phyloP scores from a whole-genome alignment of 352 stramenopile species.

The Thalassiosira livingstoniorum region DNA sequence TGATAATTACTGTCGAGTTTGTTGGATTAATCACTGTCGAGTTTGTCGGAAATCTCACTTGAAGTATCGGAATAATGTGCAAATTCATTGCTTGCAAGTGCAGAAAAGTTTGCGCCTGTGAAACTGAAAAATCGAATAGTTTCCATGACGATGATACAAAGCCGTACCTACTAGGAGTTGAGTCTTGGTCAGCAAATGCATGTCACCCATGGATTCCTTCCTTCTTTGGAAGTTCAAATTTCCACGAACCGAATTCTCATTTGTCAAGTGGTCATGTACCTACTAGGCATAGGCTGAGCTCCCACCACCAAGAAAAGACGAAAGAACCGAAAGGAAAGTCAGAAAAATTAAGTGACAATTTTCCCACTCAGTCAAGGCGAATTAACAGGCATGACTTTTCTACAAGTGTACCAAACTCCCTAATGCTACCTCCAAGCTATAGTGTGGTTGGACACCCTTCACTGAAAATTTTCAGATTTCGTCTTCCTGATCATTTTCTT shows the following conservation, averaged over 20 bases:
- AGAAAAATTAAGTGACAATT: not conserved
- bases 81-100: slow-evolving; percentile 24
- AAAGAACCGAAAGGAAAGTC: not conserved
- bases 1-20: no score
- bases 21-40: no score
- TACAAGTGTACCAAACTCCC: slow-evolving; percentile 44
- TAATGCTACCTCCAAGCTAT: slow-evolving; percentile 40
- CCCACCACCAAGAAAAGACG: not conserved
- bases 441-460: slow-evolving; percentile 65
- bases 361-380: slow-evolving; percentile 25
- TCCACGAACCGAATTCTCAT: not conserved
- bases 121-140: not conserved
- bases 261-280: not conserved
- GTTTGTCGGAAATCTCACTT: no score
- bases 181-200: slow-evolving; percentile 19
- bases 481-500: slow-evolving; percentile 59
- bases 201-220: slow-evolving; percentile 27
- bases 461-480: slow-evolving; percentile 63
- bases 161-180: not conserved
- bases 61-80: no score
- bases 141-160: slow-evolving; percentile 8
- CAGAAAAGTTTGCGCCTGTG: slow-evolving; percentile 24
- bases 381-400: slow-evolving; percentile 22
- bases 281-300: not conserved
- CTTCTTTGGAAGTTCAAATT: slow-evolving; percentile 16